Conservation (phyloP, 2,329 filamentous ascomycete genomes). For the Nemania diffusa region DNA sequence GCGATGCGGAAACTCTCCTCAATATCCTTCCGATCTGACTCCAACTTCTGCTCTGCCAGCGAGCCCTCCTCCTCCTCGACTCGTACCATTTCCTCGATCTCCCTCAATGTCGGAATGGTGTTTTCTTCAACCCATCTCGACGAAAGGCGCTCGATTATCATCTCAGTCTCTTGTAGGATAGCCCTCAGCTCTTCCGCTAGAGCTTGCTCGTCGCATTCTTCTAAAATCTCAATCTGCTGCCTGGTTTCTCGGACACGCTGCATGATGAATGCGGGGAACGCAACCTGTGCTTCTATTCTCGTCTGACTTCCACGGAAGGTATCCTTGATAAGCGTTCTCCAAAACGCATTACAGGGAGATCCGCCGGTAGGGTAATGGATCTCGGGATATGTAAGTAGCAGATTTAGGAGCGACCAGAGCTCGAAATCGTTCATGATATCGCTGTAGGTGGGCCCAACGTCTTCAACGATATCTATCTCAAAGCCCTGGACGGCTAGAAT, state of each 20-base stretch:
- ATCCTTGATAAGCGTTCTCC: slow-evolving; percentile 22
- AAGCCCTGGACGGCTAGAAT: slow-evolving; percentile 11
- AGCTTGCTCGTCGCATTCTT: neutral
- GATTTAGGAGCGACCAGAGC: slow-evolving; percentile 11
- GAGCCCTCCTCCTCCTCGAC: slow-evolving; percentile 18
- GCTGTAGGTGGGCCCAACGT: slow-evolving; percentile 19
- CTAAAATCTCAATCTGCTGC: neutral
- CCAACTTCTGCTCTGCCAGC: slow-evolving; percentile 13
- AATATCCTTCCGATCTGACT: slow-evolving; percentile 20
- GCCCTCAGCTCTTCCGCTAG: neutral
- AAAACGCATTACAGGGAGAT: slow-evolving; percentile 14
- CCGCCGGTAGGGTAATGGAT: slow-evolving; percentile 7
- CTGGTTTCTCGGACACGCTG: slow-evolving; percentile 20
- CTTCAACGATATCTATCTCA: slow-evolving; percentile 16
- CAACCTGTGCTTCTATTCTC: neutral
- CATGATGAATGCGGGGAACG: slow-evolving; percentile 26
- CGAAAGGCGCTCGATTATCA: neutral
- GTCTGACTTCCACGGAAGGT: slow-evolving; percentile 6
- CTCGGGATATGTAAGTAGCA: slow-evolving; percentile 7
- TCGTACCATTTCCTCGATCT: slow-evolving; percentile 1
- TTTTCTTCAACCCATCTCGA: slow-evolving; percentile 1
- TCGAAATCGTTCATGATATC: slow-evolving; percentile 23
- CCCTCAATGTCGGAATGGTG: neutral
- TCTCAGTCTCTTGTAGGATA: slow-evolving; percentile 4
- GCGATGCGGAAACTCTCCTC: slow-evolving; percentile 30